Evolutionary conservation across 2,329 filamentous ascomycete genomes (phyloP).

Genomic region (Sordariomycetes sp.): DNA sequence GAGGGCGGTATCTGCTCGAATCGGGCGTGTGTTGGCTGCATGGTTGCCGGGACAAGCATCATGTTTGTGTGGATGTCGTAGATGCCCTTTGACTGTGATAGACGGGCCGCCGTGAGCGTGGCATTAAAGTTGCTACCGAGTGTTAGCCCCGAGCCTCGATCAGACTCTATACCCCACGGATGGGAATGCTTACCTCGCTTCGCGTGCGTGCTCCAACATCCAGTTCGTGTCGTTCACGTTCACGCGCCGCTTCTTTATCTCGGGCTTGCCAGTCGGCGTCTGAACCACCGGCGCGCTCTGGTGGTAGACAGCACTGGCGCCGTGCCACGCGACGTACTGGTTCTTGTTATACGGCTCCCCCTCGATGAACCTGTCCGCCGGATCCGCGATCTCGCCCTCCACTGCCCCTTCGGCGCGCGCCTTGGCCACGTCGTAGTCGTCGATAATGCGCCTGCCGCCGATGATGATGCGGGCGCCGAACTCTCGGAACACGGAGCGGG

Average conservation of each 20-base stretch:
- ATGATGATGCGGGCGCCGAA: constrained; percentile 93
- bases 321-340: constrained; percentile 97
- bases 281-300: constrained; percentile 68
- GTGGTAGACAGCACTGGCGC: constrained; percentile 91
- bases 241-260: constrained; percentile 72
- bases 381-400: constrained; percentile 85
- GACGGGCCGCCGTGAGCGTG: constrained; percentile 53
- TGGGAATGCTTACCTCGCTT: constrained; percentile 56
- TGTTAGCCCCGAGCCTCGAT: constrained; percentile 5
- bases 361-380: constrained; percentile 64
- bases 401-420: constrained; percentile 64
- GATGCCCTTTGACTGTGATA: constrained; percentile 57
- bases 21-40: constrained; percentile 78
- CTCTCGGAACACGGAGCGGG: constrained; percentile 90
- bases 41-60: constrained; percentile 75
- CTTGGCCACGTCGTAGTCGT: constrained; percentile 78
- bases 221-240: constrained; percentile 90
- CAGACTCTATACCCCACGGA: neutral
- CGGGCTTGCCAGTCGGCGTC: constrained; percentile 59
- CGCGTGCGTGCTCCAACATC: constrained; percentile 88
- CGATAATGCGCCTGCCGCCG: constrained; percentile 69
- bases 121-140: constrained; percentile 70
- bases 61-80: constrained; percentile 92
- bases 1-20: constrained; percentile 54
- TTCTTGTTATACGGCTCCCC: constrained; percentile 96